Evolutionary conservation across 192 early-diverging fungal species (phyloP), one percentile per base, ranked within the genome.

Genomic region (Jimgerdemannia flammicorona): DNA sequence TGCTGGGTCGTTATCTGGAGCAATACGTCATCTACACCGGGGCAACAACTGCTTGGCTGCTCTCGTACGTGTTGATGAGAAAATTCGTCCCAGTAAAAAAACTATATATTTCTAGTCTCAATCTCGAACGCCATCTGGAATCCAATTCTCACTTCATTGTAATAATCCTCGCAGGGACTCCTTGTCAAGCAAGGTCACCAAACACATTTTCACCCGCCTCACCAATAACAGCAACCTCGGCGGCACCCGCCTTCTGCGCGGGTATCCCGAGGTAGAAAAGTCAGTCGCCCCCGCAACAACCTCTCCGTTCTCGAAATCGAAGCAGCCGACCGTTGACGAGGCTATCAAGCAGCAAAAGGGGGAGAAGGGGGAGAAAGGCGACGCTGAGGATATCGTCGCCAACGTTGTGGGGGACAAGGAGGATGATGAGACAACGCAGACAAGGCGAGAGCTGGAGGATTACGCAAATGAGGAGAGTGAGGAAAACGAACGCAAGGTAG

Each of bases 1-100:
- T 95, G 44, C 83, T 93, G 67, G 95, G 95, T 10, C 89, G 87
- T 54, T 95, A 92, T 79, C 87, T 95, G 63, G 90, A 89, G 40
- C 91, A 93, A 76, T 93, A 89, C 74, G 90, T 92, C 10, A 76
- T 91, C 3, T 96, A 92, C 79, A 85, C 91, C 18, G 90, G 88
- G 43, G 78, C 86, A 3, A 77, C 79, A 9, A 81, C 81, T 43
- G 94, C 92, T 4, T 91, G 85, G 84, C 83, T 94, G 43, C 80
- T 83, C 64, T 83, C 77, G 81, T 83, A 83, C 74, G 75, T 82
- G 17, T 64, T 41, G 29, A 29, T 29, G 29, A 29, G 29, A 29
- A 29, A 29, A 29, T 29, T 29, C 1, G 29, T 29, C 29, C 29
- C 29, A 29, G 49, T 59, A 67, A 18, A 67, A 40, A 67, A 42